Base-by-base conservation (phyloP, 202 grass and related monocot species). In the Schoenoplectus triqueter region DNA sequence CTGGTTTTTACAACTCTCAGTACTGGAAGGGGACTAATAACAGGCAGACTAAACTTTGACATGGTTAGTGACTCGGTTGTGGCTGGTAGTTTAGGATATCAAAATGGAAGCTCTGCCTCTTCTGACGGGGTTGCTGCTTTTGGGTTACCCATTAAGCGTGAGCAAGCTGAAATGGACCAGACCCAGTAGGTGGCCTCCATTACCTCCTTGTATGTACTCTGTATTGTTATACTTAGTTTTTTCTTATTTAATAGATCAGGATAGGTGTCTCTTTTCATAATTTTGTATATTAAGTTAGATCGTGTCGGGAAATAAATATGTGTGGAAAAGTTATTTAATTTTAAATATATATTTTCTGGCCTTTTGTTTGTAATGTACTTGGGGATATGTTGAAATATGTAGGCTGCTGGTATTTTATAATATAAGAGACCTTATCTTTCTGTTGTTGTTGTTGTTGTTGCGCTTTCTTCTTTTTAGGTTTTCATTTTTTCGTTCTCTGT, bases 21-120 rank as follows among this genome's bases (percentile, higher is more conserved):
- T 77, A 89, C 57, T 47, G 81, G 80, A 55, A 90, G 92, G 85
- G 92, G 90, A 85, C 55, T 79, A 61, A 82, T 87, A 31, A 95
- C 86, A 64, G 89, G 89, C 56, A 89, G 95, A 88, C 86, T 99
- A 85, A 94, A 94, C 80, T 99, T 99, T 7, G 93, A 95, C 66
- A 79, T 94, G 60, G 96, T 99, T 48, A 95, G 96, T 21, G 93
- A 99, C 80, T 94, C 96, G 5, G 86, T 99, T 64, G 93, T 99
- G 71, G 93, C 87, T 64, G 91, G 91, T 66, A 90, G 86, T 90
- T 84, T 99, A 59, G 89, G 82, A 59, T 91, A 87, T 86, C 84
- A 85, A 85, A 95, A 99, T 18, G 87, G 85, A 80, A 83, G 84
- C 81, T 89, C 88, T 71, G 72, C 79, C 74, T 88, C 93, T 54